A percentile compares a stretch with the other conserved stretches of the same genome.
Conservation (phyloP, 176 grass and related monocot genomes). For the Aegilops umbellulata region DNA sequence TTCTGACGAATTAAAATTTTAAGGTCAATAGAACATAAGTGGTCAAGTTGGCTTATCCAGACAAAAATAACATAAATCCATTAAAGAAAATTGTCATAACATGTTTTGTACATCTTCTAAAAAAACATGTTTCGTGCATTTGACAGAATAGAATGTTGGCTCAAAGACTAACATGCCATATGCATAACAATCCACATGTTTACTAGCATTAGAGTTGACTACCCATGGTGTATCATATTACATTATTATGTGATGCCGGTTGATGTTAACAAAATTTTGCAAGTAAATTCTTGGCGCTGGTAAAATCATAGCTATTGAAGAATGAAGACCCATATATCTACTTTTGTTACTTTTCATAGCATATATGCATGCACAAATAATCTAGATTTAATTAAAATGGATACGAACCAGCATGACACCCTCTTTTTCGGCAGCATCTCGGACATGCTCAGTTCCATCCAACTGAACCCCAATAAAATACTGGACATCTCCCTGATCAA, state of each 20-base stretch:
- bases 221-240: not conserved
- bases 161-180: not conserved
- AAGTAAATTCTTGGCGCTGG: not conserved
- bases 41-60: not conserved
- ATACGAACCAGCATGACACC: constrained; percentile 57
- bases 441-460: constrained; percentile 86
- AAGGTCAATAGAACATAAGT: not conserved
- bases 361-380: constrained; percentile 6
- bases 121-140: not conserved
- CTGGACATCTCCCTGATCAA: constrained; percentile 88
- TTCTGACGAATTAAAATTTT: not conserved
- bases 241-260: not conserved
- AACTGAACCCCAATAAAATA: constrained; percentile 99
- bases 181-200: not conserved
- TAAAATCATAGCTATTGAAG: not conserved
- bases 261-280: not conserved
- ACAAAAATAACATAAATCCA: not conserved
- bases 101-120: not conserved
- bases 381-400: constrained; percentile 9
- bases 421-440: constrained; percentile 70
- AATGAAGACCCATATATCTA: not conserved
- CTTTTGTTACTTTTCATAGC: not conserved
- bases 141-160: not conserved
- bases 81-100: not conserved
- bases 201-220: not conserved